Conservation (phyloP, 257 asterid species). For the Petrea volubilis region DNA sequence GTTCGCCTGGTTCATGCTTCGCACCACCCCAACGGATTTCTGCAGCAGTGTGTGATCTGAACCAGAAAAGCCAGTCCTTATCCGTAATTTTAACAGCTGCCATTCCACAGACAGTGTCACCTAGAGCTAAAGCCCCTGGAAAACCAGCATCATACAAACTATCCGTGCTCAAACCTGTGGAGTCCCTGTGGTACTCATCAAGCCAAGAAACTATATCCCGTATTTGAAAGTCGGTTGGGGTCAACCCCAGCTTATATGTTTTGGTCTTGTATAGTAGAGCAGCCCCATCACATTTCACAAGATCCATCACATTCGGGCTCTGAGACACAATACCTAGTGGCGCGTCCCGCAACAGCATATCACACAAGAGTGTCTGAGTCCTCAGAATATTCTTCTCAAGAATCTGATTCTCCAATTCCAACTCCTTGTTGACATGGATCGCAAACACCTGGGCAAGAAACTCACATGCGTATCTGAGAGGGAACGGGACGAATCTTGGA, state of each 20-base stretch:
- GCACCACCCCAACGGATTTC: slow-evolving; percentile 95
- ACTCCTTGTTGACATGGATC: slow-evolving; percentile 85
- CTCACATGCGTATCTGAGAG: slow-evolving; percentile 94
- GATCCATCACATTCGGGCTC: slow-evolving; percentile 88
- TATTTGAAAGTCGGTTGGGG: slow-evolving; percentile 70
- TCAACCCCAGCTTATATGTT: slow-evolving; percentile 56
- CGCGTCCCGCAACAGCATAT: slow-evolving; percentile 85
- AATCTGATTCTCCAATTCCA: slow-evolving; percentile 76
- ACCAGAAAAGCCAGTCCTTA: slow-evolving; percentile 94
- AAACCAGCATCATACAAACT: slow-evolving; percentile 88
- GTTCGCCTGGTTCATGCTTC: slow-evolving; percentile 71
- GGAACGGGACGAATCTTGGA: slow-evolving; percentile 96
- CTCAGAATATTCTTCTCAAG: slow-evolving; percentile 83
- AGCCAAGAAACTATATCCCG: slow-evolving; percentile 87
- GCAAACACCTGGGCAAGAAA: slow-evolving; percentile 94
- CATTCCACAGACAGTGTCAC: slow-evolving; percentile 85
- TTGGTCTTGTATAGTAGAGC: slow-evolving; percentile 57
- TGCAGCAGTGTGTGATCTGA: slow-evolving; percentile 84
- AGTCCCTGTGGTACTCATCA: slow-evolving; percentile 75
- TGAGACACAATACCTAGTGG: slow-evolving; percentile 89
- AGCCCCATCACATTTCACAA: slow-evolving; percentile 87
- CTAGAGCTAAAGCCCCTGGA: slow-evolving; percentile 87
- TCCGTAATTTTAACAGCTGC: slow-evolving; percentile 86
- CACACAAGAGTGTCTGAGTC: slow-evolving; percentile 88
- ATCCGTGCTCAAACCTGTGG: slow-evolving; percentile 90